Evolutionary conservation across 768 basidiomycete genomes (phyloP), one percentile per base, ranked within the genome.

Genomic region (Mycena filopes): DNA sequence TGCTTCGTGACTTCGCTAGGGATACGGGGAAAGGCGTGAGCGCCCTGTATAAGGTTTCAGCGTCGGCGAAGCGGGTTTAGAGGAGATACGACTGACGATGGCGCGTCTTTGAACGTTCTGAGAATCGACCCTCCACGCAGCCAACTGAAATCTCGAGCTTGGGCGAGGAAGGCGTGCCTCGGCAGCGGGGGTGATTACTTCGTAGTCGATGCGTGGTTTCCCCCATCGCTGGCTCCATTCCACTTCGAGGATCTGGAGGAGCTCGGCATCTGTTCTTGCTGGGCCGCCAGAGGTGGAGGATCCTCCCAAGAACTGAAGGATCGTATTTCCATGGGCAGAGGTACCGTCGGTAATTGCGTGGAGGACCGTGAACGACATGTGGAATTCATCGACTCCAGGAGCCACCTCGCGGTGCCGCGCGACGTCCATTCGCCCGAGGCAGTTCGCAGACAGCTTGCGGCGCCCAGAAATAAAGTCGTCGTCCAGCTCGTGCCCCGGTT

Each of bases 291-390:
- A 53, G 6, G 38, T 23, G 12, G 13, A 29, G 28, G 65, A 56
- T 15, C 65, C 65, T 53, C 59, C 65, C 18, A 66, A 16, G 23
- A 60, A 29, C 23, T 42, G 18, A 18, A 66, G 40, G 28, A 60
- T 60, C 15, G 36, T 48, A 40, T 56, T 55, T n/a, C n/a, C 53
- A 31, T 48, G 36, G 41, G 25, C 48, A 20, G 60, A 61, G 8
- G 60, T 57, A 25, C 65, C 65, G 42, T 66, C 65, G 18, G 65
- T 66, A 28, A 66, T 61, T 15, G 65, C 42, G 48, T 66, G 65
- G 20, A 66, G 47, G 11, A 50, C 31, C 3, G 55, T 51, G 42
- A 66, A 50, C 45, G 41, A 47, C 54, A 66, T 43, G 33, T 61
- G 46, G 49, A 50, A 61, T 47, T 61, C 60, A 15, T 42, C 41